Evolutionary conservation across 164 flowering plant species (phyloP).

Genomic region (Stephania japonica): DNA sequence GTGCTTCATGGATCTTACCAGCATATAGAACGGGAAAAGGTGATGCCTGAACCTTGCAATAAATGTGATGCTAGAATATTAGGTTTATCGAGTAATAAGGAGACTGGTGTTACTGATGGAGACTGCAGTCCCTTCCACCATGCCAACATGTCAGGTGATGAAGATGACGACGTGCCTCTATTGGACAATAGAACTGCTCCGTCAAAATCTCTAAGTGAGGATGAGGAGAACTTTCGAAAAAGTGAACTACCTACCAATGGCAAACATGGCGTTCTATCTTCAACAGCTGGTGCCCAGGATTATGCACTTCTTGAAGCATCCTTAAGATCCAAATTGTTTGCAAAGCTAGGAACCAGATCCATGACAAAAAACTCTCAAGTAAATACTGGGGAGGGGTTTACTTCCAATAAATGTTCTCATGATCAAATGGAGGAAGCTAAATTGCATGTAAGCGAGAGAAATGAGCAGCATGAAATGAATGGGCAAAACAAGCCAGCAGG

Average conservation of each 20-base stretch:
- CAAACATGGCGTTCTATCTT: constrained; percentile 11
- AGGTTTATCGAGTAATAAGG: constrained; percentile 31
- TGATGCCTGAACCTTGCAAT: constrained; percentile 46
- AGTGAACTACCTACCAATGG: constrained; percentile 15
- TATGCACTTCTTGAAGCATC: constrained; percentile 64
- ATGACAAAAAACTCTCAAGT: constrained; percentile 20
- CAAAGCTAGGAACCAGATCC: constrained; percentile 39
- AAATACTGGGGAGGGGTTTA: constrained; percentile 15
- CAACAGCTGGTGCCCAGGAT: constrained; percentile 29
- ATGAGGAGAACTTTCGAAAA: constrained; percentile 19
- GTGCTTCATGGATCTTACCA: constrained; percentile 15
- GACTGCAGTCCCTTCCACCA: constrained; percentile 34
- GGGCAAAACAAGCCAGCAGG: constrained; percentile 26
- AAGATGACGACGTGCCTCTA: constrained; percentile 39
- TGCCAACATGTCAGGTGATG: constrained; percentile 39
- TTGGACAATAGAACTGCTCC: constrained; percentile 24
- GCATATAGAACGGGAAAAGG: constrained; percentile 26
- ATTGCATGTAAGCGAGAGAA: constrained; percentile 17
- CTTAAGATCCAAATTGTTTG: constrained; percentile 69
- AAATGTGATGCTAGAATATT: constrained; percentile 59
- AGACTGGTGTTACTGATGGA: constrained; percentile 25
- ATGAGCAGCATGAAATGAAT: constrained; percentile 12
- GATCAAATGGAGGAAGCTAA: constrained; percentile 28
- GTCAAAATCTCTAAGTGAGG: constrained; percentile 16
- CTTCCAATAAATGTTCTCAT: constrained; percentile 23